Conservation (phyloP, 768 basidiomycete genomes). For the Termitomyces sp. region DNA sequence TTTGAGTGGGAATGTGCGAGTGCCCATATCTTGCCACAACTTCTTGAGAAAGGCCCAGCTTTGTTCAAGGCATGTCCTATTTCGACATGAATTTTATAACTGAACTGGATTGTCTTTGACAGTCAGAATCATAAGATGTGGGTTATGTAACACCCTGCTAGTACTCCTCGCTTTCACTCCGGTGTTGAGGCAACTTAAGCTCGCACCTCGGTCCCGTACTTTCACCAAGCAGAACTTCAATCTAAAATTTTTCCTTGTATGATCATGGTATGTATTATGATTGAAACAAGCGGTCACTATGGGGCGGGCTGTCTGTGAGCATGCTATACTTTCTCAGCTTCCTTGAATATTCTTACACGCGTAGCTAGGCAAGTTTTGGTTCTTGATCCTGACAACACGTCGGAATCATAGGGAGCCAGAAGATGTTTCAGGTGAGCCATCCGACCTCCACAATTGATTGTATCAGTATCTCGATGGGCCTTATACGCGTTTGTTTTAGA, state of each 20-base stretch:
- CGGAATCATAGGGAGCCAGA: background rate
- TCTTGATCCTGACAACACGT: background rate
- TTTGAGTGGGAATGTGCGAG: background rate
- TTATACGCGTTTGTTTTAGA: background rate
- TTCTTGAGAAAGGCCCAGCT: background rate
- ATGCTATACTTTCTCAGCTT: background rate
- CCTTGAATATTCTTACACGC: background rate
- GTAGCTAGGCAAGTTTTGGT: background rate
- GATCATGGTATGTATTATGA: background rate
- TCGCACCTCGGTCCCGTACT: conserved; percentile 2
- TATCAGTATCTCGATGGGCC: background rate
- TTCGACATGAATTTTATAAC: background rate
- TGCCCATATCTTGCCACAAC: too few species aligned
- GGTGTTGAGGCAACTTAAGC: background rate
- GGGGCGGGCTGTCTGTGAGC: background rate
- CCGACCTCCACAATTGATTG: background rate
- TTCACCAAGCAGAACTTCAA: background rate
- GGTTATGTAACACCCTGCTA: too few species aligned
- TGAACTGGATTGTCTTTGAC: background rate
- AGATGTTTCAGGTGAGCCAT: background rate
- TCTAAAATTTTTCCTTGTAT: too few species aligned
- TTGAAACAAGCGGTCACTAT: background rate
- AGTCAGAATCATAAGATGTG: background rate
- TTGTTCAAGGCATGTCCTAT: background rate
- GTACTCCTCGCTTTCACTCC: background rate